These are phyloP conservation scores for Fistulinella prunicolor DNA, from an alignment of 768 basidiomycete genomes.

Conservation along the genomic window DNA sequence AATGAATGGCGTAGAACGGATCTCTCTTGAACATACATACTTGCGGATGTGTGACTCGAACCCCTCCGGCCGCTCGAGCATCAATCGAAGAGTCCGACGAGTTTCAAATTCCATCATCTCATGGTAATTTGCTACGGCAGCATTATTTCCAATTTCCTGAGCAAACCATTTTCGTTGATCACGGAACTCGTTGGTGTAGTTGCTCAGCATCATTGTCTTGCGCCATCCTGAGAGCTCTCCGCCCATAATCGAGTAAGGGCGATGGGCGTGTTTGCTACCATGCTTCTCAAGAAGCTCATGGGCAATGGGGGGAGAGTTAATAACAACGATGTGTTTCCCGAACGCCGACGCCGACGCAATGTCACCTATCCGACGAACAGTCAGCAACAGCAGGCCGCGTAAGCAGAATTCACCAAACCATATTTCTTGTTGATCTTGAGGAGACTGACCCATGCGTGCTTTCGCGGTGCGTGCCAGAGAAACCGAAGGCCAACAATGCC, in stretches of 20 bases:
- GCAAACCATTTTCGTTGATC: constrained; percentile 8
- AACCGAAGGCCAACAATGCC: constrained; percentile 2
- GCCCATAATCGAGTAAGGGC: constrained; percentile 9
- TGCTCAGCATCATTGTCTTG: constrained; percentile 4
- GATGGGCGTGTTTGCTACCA: constrained; percentile 37
- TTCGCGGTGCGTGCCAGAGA: constrained; percentile 3
- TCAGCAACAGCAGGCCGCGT: background rate
- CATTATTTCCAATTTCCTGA: constrained; percentile 10
- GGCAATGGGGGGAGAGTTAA: constrained; percentile 40
- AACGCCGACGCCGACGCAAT: constrained; percentile 3
- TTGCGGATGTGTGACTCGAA: background rate
- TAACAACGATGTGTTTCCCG: constrained; percentile 36
- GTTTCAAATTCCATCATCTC: constrained; percentile 12
- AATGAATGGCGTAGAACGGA: background rate
- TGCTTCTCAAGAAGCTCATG: constrained; percentile 45
- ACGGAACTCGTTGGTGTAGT: constrained; percentile 10
- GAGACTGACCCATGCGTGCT: constrained; percentile 4
- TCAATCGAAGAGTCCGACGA: constrained; percentile 1
- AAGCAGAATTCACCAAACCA: background rate
- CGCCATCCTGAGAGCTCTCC: constrained; percentile 13
- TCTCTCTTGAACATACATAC: background rate
- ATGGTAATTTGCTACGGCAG: constrained; percentile 3
- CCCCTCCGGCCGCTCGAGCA: constrained; percentile 3
- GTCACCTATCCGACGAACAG: background rate
- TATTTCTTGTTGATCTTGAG: constrained; percentile 1